Evolutionary conservation across 257 asterid genomes (phyloP), one percentile per base, ranked within the genome.

Genomic region (Scutellaria barbata): DNA sequence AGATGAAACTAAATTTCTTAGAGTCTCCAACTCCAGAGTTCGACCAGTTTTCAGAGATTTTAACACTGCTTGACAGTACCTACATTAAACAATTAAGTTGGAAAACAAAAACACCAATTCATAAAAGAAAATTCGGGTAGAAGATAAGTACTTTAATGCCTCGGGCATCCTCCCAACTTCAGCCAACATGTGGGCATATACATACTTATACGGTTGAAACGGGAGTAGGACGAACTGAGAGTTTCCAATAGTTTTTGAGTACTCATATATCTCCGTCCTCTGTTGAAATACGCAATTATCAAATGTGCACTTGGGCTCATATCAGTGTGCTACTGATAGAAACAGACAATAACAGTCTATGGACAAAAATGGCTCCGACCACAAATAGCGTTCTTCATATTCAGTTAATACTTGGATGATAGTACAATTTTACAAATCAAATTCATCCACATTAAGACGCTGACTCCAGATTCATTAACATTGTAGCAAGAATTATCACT

Each of bases 141-240:
- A 72, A 65, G 81, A 55, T 22, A 45, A 45, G 58, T 90, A 93
- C 98, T 90, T 93, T 35, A 87, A 74, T 57, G 98, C 92, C 80
- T 94, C 99, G 5, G 99, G 80, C 60, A 86, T 83, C 86, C 88
- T 89, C 79, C 99, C 99, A 78, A 94, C 96, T 87, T 94, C 99
- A 65, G 96, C 95, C 84, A 94, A 70, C 99, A 94, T 94, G 77
- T 79, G 85, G 3, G 99, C 99, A 69, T 94, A 94, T 17, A 89
- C 80, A 73, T 92, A 87, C 90, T 95, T 95, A 63, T 95, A 95
- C 45, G 99, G 97, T 81, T 95, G 99, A 85, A 95, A 95, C 1
- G 99, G 86, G 22, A 85, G 93, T 61, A 95, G 95, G 79, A 84
- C 82, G 53, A 87, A 95, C 85, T 95, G 99, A 60, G 99, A 87